phyloP scores from a whole-genome alignment of 176 grass and related monocot species.

The Oryza australiensis region DNA sequence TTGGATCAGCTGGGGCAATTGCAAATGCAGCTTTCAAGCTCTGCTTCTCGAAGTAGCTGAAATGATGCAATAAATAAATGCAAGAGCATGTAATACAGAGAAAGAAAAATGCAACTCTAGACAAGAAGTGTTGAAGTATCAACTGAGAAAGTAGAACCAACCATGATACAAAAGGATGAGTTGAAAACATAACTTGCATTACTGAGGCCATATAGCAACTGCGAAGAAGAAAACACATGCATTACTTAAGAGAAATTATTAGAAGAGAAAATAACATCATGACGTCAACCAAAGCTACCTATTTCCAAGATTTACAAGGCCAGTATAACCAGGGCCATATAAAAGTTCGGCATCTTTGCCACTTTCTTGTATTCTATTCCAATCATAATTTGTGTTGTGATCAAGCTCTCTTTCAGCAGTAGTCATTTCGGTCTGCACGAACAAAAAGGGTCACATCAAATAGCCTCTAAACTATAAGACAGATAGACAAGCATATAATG shows the following conservation, averaged over 20 bases:
- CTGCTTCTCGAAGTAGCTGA: conserved; percentile 85
- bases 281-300: conserved; percentile 49
- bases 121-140: conserved; percentile 9
- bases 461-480: neutral
- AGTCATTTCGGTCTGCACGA: conserved; percentile 95
- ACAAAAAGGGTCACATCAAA: conserved; percentile 18
- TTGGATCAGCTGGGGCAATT: conserved; percentile 75
- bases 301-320: conserved; percentile 90
- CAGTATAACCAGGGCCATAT: conserved; percentile 95
- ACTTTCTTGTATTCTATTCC: conserved; percentile 99
- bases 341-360: conserved; percentile 76
- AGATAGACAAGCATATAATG: conserved; percentile 1
- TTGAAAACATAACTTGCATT: conserved; percentile 97
- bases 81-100: neutral
- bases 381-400: conserved; percentile 95
- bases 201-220: conserved; percentile 98
- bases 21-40: conserved; percentile 86
- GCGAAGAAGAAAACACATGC: conserved; percentile 6
- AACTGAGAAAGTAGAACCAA: conserved; percentile 33
- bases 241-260: conserved; percentile 19
- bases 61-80: conserved; percentile 19
- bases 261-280: conserved; percentile 30
- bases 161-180: conserved; percentile 74
- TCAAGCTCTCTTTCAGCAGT: conserved; percentile 99
- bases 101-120: conserved; percentile 11